These are phyloP conservation scores for Lepraria neglecta DNA, from an alignment of 495 filamentous ascomycete species.

Conservation along the genomic window DNA sequence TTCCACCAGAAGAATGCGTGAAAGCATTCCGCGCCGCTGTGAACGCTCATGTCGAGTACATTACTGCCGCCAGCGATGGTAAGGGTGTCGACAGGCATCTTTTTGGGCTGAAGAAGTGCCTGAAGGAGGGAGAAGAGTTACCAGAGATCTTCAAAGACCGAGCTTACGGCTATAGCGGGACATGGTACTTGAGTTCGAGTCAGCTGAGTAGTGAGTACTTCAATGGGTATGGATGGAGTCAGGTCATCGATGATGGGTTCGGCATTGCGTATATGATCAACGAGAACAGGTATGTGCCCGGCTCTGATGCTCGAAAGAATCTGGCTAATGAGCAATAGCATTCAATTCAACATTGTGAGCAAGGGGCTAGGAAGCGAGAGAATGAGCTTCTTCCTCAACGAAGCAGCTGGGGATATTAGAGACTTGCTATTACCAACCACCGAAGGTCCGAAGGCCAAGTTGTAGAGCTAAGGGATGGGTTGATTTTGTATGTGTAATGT, in stretches of 20 bases:
- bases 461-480: constrained; percentile 41
- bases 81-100: constrained; percentile 94
- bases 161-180: constrained; percentile 72
- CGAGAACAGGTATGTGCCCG: constrained; percentile 63
- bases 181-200: constrained; percentile 81
- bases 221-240: constrained; percentile 99
- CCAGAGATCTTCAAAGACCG: constrained; percentile 84
- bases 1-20: constrained; percentile 56
- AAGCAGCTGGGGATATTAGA: constrained; percentile 84
- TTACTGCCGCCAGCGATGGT: constrained; percentile 78
- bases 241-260: constrained; percentile 93
- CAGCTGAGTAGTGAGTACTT: constrained; percentile 96
- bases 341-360: constrained; percentile 97
- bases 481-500: not conserved
- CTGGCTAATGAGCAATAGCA: constrained; percentile 42
- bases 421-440: constrained; percentile 81
- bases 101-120: constrained; percentile 88
- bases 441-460: constrained; percentile 80
- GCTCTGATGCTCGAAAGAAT: constrained; percentile 10
- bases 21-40: constrained; percentile 76
- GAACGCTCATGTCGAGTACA: constrained; percentile 81
- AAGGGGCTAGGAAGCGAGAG: constrained; percentile 85
- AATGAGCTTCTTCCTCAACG: constrained; percentile 91
- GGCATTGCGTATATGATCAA: constrained; percentile 99
- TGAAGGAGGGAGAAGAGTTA: constrained; percentile 73